Evolutionary conservation across 2,329 filamentous ascomycete genomes (phyloP), one percentile per base, ranked within the genome.

Genomic region (Calonectria pauciramosa): DNA sequence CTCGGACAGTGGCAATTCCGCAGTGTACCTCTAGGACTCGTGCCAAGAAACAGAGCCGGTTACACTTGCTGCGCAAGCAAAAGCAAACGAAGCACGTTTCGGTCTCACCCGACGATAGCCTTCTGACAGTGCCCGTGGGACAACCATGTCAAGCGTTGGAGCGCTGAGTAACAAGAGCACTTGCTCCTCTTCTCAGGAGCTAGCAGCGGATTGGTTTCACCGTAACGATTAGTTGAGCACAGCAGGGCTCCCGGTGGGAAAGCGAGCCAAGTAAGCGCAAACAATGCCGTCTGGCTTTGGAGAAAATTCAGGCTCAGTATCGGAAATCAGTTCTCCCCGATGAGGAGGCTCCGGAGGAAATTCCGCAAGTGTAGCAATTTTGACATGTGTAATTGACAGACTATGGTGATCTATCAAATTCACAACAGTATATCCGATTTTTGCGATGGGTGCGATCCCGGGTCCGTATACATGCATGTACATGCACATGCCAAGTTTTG

Each of bases 51-150:
- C 89, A 10, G 98, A 99, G 84, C 96, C 96, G 0, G 88, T 99
- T 4, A 94, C 95, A n/a, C 90, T 96, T 41, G 91, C 99, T 86
- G 86, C 95, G n/a, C 97, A 97, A 99, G 82, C 95, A 98, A 84
- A 99, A 99, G 86, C 95, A 96, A 82, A 96, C 99, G 79, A 98
- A 99, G 84, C 95, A 98, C 83, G 96, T 99, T 63, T 94, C 93
- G 0, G 99, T 99, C 86, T 98, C 95, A 0, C 96, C 96, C 0
- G 96, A 99, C 82, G 96, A 96, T 41, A 89, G 91, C 11, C 90
- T 96, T 73, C 96, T 80, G 97, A 97, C 11, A 97, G 94, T 47
- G 93, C 95, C 11, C 93, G 94, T 99, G 96, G 87, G 97, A 99
- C 84, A 99, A 99, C 83, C 95, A 96, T 81, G 95, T 96, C 80